Conservation (phyloP, 129 eudicot species). For the Silybum marianum region DNA sequence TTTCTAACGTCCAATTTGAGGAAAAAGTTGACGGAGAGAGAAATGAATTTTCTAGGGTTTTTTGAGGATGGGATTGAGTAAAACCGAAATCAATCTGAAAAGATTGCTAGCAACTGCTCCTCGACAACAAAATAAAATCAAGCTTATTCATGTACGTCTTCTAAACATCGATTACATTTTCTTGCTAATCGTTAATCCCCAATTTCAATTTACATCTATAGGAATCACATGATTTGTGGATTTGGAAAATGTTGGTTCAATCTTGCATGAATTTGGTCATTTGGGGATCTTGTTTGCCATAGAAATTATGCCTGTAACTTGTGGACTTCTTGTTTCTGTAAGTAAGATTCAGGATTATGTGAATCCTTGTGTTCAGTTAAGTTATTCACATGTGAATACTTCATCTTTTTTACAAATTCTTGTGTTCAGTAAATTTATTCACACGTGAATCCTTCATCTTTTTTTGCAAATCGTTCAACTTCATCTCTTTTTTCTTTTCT, state of each 20-base stretch:
- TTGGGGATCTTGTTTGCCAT: background rate
- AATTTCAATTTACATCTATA: background rate
- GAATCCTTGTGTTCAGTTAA: background rate
- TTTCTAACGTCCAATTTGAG: background rate
- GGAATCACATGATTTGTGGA: background rate
- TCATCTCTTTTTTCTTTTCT: no score
- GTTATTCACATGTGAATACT: background rate
- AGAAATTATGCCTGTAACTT: background rate
- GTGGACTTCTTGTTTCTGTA: conserved; percentile 2
- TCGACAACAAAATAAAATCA: conserved; percentile 75
- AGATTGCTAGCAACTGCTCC: conserved; percentile 90
- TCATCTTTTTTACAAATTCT: background rate
- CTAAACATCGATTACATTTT: background rate
- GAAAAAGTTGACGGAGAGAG: background rate
- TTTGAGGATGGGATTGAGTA: conserved; percentile 58
- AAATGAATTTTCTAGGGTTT: conserved; percentile 23
- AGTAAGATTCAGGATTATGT: background rate
- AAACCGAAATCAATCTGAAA: conserved; percentile 73
- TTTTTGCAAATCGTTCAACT: background rate
- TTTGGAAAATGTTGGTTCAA: conserved; percentile 3
- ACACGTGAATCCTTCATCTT: background rate
- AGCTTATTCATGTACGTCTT: conserved; percentile 73
- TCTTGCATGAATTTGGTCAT: background rate
- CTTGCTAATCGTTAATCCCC: background rate
- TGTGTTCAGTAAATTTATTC: background rate